Evolutionary conservation across 495 filamentous ascomycete species (phyloP).

Genomic region (Daldinia grandis): DNA sequence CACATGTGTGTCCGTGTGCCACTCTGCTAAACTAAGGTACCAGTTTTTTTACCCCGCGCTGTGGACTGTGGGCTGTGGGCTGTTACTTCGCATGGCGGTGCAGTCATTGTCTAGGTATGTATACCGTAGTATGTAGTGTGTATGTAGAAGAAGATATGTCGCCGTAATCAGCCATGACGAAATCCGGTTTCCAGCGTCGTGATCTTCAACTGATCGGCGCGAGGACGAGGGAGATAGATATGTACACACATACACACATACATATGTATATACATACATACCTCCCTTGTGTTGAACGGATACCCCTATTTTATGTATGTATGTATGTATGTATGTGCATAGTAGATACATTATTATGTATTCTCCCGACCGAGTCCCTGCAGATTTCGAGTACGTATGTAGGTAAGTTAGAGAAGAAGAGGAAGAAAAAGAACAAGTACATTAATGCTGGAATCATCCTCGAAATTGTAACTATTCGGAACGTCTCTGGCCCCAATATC

Average conservation of each 20-base stretch:
- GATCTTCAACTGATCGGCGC: slow-evolving; percentile 21
- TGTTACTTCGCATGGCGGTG: neutral
- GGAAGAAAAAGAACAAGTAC: neutral
- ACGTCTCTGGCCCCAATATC: neutral
- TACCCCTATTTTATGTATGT: neutral
- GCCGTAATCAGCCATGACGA: slow-evolving; percentile 32
- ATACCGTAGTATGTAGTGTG: slow-evolving; percentile 1
- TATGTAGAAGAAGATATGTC: slow-evolving; percentile 13
- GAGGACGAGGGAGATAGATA: neutral
- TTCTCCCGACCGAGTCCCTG: slow-evolving; percentile 6
- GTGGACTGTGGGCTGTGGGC: slow-evolving; percentile 6
- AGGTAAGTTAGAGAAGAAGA: neutral
- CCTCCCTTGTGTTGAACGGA: no score
- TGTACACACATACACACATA: no score
- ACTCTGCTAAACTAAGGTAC: slow-evolving; percentile 3
- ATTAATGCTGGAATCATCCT: neutral
- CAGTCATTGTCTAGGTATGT: neutral
- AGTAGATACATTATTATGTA: neutral
- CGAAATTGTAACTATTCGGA: neutral
- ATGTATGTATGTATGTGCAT: slow-evolving; percentile 1
- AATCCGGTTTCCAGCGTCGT: slow-evolving; percentile 32
- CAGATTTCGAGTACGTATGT: neutral
- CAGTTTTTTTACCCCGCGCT: slow-evolving; percentile 24
- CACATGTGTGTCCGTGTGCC: neutral
- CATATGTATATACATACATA: no score